phyloP scores from a whole-genome alignment of 352 stramenopile species.

The Phytophthora tubulina region DNA sequence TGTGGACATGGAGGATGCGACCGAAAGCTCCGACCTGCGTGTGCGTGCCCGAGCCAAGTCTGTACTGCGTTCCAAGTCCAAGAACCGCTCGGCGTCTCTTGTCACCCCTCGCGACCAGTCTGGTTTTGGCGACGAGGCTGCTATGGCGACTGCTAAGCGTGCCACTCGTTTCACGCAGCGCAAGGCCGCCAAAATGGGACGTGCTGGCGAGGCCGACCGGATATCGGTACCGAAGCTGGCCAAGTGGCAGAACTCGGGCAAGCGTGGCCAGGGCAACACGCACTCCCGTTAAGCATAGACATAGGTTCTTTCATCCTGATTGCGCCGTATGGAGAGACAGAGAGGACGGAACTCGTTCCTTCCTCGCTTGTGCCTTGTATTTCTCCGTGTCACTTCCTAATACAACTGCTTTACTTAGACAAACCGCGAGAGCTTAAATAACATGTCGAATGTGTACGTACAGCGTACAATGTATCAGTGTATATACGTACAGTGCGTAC shows the following conservation, averaged over 20 bases:
- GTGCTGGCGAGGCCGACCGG: conserved; percentile 84
- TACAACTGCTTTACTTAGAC: conserved; percentile 42
- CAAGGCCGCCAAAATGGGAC: conserved; percentile 83
- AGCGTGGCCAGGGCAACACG: conserved; percentile 82
- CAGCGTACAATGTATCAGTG: no score
- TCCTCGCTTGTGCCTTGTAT: conserved; percentile 38
- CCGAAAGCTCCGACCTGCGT: conserved; percentile 78
- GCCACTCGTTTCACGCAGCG: conserved; percentile 72
- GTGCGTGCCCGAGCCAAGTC: conserved; percentile 81
- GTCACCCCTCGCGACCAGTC: conserved; percentile 77
- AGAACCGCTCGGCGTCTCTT: conserved; percentile 84
- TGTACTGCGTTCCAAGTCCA: conserved; percentile 76
- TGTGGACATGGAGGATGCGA: conserved; percentile 91
- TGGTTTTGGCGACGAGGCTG: conserved; percentile 69
- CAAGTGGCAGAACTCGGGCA: conserved; percentile 92
- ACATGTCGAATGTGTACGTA: no score
- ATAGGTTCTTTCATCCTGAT: conserved; percentile 28
- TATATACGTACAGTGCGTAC: no score
- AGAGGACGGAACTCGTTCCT: conserved; percentile 23
- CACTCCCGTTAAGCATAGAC: conserved; percentile 75
- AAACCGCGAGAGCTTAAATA: neutral
- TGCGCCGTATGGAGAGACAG: conserved; percentile 31
- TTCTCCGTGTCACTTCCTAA: conserved; percentile 41
- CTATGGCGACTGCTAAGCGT: conserved; percentile 54
- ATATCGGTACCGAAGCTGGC: conserved; percentile 84